These are phyloP conservation scores for Skeletonema potamos DNA, from an alignment of 108 stramenopile genomes.

Conservation along the genomic window DNA sequence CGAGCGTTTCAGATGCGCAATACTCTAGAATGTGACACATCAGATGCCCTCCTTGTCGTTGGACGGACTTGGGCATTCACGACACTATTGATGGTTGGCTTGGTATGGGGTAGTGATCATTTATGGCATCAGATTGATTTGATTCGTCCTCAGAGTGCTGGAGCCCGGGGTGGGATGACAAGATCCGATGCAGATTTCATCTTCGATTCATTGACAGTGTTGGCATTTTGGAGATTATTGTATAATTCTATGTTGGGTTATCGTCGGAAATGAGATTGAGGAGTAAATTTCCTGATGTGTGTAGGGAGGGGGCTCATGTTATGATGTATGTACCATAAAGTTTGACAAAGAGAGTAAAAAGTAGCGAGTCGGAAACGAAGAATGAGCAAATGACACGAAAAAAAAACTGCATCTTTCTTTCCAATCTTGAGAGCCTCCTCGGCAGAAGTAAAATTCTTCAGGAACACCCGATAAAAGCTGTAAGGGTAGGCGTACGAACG, in stretches of 20 bases:
- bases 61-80: slow-evolving; percentile 66
- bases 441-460: not conserved
- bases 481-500: not conserved
- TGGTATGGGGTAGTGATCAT: slow-evolving; percentile 41
- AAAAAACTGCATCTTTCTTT: not conserved
- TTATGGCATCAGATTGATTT: slow-evolving; percentile 19
- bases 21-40: slow-evolving; percentile 56
- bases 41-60: slow-evolving; percentile 54
- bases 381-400: not conserved
- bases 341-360: not conserved
- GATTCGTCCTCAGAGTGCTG: slow-evolving; percentile 7
- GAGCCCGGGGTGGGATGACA: slow-evolving; percentile 44
- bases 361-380: not conserved
- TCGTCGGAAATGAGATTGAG: slow-evolving; percentile 4
- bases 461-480: not conserved
- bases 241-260: slow-evolving; percentile 54
- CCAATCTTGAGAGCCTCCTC: not conserved
- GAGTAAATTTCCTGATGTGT: too few species aligned
- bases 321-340: too few species aligned
- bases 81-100: slow-evolving; percentile 39
- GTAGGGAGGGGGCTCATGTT: not conserved
- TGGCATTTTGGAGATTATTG: slow-evolving; percentile 76
- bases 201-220: slow-evolving; percentile 67
- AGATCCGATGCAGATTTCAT: slow-evolving; percentile 73
- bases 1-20: slow-evolving; percentile 67